These are phyloP conservation scores for Wickerhamiella brachini DNA, from an alignment of 805 yeast genomes.

Conservation along the genomic window DNA sequence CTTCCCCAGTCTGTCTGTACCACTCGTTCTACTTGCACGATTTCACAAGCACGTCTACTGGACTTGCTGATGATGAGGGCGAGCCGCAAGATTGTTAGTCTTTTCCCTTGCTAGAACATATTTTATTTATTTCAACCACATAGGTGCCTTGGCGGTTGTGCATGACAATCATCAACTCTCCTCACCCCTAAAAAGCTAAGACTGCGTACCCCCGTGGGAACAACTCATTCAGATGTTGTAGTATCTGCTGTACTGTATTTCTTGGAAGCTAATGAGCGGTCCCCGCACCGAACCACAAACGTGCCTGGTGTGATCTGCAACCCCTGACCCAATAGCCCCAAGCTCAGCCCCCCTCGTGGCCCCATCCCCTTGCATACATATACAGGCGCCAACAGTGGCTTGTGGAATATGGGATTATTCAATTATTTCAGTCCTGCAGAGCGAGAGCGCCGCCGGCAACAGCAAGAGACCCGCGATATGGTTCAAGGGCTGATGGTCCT, in stretches of 20 bases:
- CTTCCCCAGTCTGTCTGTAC: neutral
- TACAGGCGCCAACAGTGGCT: no score
- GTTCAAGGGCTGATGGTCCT: neutral
- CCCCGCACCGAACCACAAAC: no score
- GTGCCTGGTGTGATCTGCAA: neutral
- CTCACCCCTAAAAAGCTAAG: no score
- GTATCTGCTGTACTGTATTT: no score
- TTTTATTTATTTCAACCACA: neutral
- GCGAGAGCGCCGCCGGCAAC: neutral
- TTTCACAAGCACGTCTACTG: neutral
- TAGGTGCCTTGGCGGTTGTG: neutral
- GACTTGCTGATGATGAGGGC: neutral
- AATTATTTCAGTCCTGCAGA: neutral
- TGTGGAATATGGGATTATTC: no score
- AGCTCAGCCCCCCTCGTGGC: neutral
- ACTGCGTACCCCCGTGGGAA: no score
- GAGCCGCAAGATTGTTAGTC: neutral
- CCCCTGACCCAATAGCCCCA: neutral
- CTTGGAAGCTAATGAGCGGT: no score
- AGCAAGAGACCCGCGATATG: neutral
- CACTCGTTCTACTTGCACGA: neutral
- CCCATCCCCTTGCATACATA: no score
- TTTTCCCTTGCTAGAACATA: no score
- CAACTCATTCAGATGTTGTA: no score
- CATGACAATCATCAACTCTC: neutral